Percentiles rank a stretch among this genome's conserved stretches.
phyloP scores from a whole-genome alignment of 768 basidiomycete species.

The Rhodosporidiobolus sp. region DNA sequence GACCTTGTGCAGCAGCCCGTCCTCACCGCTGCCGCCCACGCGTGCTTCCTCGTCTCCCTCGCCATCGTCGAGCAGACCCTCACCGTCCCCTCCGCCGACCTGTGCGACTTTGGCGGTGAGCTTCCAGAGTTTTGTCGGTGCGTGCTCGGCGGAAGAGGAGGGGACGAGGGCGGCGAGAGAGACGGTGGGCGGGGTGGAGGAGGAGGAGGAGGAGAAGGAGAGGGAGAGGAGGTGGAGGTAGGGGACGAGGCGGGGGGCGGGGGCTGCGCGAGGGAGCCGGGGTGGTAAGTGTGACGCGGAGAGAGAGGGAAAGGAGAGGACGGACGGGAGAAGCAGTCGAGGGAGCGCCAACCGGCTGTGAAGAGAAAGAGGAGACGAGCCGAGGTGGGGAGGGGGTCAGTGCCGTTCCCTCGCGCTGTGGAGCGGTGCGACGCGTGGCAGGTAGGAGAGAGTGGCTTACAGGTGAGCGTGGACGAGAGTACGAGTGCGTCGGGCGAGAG shows the following conservation, averaged over 20 bases:
- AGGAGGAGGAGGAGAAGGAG: neutral
- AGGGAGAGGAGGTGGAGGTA: slow-evolving; percentile 13
- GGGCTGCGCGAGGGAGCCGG: neutral
- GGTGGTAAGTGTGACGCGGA: neutral
- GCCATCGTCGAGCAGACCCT: neutral
- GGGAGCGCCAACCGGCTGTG: neutral
- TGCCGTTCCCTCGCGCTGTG: too few species aligned
- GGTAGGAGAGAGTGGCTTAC: neutral
- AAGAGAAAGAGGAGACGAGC: neutral
- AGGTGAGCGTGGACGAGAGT: neutral
- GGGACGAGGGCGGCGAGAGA: slow-evolving; percentile 21
- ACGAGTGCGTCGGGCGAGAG: neutral
- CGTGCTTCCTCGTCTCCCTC: neutral
- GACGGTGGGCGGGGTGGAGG: neutral
- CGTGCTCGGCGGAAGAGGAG: neutral
- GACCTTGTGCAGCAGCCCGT: neutral
- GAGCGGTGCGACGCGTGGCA: too few species aligned
- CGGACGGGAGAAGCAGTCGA: slow-evolving; percentile 4
- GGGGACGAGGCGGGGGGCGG: slow-evolving; percentile 9
- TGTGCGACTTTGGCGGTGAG: neutral
- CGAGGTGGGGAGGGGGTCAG: neutral
- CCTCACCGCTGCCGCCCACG: too few species aligned
- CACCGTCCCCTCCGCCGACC: neutral
- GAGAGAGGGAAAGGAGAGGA: neutral
- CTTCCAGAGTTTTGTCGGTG: neutral